Conservation (phyloP, 371 early-diverging fungal species). For the Batkoa obscura region DNA sequence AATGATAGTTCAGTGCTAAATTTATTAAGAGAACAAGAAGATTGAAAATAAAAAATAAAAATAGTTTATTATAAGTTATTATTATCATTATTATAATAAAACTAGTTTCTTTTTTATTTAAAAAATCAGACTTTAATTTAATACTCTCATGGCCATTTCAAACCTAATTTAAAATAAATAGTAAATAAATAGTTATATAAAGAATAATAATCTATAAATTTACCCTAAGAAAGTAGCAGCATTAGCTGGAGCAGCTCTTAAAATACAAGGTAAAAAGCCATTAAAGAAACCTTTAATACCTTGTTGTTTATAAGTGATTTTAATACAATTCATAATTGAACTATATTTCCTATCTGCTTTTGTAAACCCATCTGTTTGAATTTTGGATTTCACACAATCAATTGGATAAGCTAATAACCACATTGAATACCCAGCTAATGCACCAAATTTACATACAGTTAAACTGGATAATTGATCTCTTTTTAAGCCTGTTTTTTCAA, state of each 20-base stretch:
- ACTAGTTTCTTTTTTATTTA: too few species aligned
- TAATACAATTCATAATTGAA: conserved; percentile 40
- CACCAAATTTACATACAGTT: conserved; percentile 49
- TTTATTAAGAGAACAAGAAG: not conserved
- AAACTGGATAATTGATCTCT: conserved; percentile 38
- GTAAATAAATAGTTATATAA: not conserved
- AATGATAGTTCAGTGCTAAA: not conserved
- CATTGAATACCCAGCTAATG: conserved; percentile 61
- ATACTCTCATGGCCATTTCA: conserved; percentile 18
- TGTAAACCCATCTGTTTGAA: conserved; percentile 56
- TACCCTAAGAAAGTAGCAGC: conserved; percentile 54
- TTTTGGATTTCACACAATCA: conserved; percentile 58
- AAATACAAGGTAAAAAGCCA: conserved; percentile 67
- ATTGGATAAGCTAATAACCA: conserved; percentile 55
- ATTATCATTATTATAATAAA: too few species aligned
- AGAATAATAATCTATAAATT: not conserved
- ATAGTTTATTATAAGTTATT: too few species aligned
- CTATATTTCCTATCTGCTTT: conserved; percentile 29
- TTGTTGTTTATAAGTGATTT: conserved; percentile 37
- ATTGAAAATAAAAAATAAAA: too few species aligned
- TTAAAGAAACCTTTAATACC: conserved; percentile 61
- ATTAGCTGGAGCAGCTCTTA: conserved; percentile 76
- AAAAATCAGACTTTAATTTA: conserved; percentile 4
- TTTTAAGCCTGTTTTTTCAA: conserved; percentile 21
- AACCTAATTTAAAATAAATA: conserved; percentile 11